These are phyloP conservation scores for Pterulicium gracile DNA, from an alignment of 1,284 basidiomycete genomes.

Conservation along the genomic window DNA sequence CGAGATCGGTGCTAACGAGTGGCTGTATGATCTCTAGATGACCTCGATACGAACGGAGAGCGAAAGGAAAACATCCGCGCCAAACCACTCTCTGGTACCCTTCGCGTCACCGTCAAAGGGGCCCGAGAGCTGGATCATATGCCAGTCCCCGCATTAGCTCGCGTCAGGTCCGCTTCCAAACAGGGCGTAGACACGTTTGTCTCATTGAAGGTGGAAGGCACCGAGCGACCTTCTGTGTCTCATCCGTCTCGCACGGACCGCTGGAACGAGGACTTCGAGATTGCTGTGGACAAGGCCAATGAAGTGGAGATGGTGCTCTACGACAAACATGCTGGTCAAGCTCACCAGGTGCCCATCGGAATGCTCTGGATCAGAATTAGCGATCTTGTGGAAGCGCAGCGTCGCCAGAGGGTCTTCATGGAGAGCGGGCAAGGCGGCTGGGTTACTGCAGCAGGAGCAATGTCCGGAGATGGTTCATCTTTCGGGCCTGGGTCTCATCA, in stretches of 20 bases:
- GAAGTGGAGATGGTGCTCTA: conserved; percentile 97
- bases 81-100: conserved; percentile 90
- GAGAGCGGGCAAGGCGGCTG: conserved; percentile 83
- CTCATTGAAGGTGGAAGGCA: conserved; percentile 94
- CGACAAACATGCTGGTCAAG: conserved; percentile 80
- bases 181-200: conserved; percentile 81
- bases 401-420: conserved; percentile 85
- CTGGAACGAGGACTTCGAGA: conserved; percentile 97
- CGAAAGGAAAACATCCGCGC: conserved; percentile 84
- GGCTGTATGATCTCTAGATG: conserved; percentile 16
- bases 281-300: conserved; percentile 95
- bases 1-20: conserved; percentile 2
- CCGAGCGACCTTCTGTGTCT: conserved; percentile 75
- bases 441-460: conserved; percentile 79
- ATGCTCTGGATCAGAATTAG: conserved; percentile 93
- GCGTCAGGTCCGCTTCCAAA: conserved; percentile 69
- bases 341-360: conserved; percentile 82
- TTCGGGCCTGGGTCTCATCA: conserved; percentile 26
- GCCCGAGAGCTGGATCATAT: conserved; percentile 95
- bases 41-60: conserved; percentile 68
- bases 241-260: conserved; percentile 90
- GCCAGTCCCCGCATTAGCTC: conserved; percentile 48
- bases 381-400: conserved; percentile 90
- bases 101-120: conserved; percentile 81
- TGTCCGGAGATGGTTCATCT: conserved; percentile 46